Evolutionary conservation across 2,329 filamentous ascomycete species (phyloP), one percentile per base, ranked within the genome.

Genomic region (Xylariaceae sp.): DNA sequence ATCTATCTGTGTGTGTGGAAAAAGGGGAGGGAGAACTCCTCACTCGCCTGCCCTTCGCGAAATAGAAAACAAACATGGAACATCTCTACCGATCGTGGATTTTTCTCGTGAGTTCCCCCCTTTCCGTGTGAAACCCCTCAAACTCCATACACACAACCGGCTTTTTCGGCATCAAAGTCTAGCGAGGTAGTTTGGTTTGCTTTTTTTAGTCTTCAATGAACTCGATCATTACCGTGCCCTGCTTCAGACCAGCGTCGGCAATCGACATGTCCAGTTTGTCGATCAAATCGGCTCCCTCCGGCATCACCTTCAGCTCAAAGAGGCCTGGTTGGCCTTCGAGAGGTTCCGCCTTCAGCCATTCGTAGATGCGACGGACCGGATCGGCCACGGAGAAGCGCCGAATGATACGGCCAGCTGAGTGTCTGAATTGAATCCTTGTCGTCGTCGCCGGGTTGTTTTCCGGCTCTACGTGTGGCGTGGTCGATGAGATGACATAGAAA

Each of bases 211-310:
- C 80, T 73, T 90, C 87, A 59, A 89, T 75, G 70, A 92, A 95
- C 73, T 97, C 94, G 66, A 99, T 88, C 90, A 97, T 97, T 6
- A 99, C 88, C 0, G 92, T 96, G 2, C 89, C 92, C 70, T 95
- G 93, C 78, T 94, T 96, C 67, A 99, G 75, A 0, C 92, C 91
- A 0, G 88, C 90, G 69, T 91, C 88, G 66, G 85, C 85, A 61
- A 99, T 89, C 0, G 86, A 90, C 64, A 82, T 77, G 52, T 92
- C 87, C 53, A 97, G 78, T 57, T 80, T 76, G 15, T 88, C 86
- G 48, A 97, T 88, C 60, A 99, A 76, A 69, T 99, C 94, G 71
- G 88, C 88, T 52, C 92, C 90, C 62, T 78, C 78, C 0, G 82
- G 82, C 85, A 96, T 88, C 63, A 84, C 84, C 73, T 94, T 92